Evolutionary conservation across 805 yeast genomes (phyloP).

Genomic region (Jamesozyma rosinii): DNA sequence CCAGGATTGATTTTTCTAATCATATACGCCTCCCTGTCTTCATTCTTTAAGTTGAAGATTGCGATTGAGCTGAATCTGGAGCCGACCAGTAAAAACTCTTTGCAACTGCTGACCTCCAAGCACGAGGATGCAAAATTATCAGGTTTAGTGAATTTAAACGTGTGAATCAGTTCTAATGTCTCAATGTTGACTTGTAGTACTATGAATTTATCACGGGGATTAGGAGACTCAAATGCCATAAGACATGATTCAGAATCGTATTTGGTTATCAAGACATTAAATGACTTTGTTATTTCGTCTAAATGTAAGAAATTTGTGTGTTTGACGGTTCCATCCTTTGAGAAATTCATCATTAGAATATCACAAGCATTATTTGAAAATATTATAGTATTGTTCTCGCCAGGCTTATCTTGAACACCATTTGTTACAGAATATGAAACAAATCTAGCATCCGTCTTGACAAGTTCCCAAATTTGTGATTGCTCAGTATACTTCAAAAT

Average conservation of each 20-base stretch:
- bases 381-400: slow-evolving; percentile 25
- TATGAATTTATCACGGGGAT: slow-evolving; percentile 47
- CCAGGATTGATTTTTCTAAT: slow-evolving; percentile 48
- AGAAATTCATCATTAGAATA: slow-evolving; percentile 36
- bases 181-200: slow-evolving; percentile 32
- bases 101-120: slow-evolving; percentile 39
- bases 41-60: slow-evolving; percentile 36
- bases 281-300: slow-evolving; percentile 36
- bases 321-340: slow-evolving; percentile 26
- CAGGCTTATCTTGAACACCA: slow-evolving; percentile 27
- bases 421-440: slow-evolving; percentile 36
- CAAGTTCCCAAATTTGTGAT: slow-evolving; percentile 23
- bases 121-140: slow-evolving; percentile 51
- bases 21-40: slow-evolving; percentile 15
- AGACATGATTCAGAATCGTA: slow-evolving; percentile 26
- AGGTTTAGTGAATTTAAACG: slow-evolving; percentile 31
- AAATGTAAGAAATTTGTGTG: slow-evolving; percentile 15
- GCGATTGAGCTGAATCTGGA: slow-evolving; percentile 64
- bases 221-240: slow-evolving; percentile 56
- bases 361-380: slow-evolving; percentile 37
- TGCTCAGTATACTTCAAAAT: slow-evolving; percentile 29
- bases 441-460: slow-evolving; percentile 23
- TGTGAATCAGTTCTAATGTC: slow-evolving; percentile 21
- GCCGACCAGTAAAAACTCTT: slow-evolving; percentile 47
- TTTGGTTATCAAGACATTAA: slow-evolving; percentile 38